Evolutionary conservation across 805 yeast species (phyloP).

Genomic region (Candida parachauliodes): DNA sequence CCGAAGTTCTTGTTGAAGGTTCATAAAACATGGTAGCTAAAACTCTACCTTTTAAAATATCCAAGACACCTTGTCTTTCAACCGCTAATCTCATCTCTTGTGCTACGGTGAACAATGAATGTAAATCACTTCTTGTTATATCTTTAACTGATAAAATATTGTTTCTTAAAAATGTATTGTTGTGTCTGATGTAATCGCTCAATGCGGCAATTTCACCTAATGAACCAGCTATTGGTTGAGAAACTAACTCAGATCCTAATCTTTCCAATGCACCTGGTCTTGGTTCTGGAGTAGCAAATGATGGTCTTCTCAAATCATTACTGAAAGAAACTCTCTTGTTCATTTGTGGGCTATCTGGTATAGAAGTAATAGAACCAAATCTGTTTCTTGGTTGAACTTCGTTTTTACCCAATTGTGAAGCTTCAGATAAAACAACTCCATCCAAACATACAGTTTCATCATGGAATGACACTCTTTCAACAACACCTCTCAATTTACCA

Average conservation of each 20-base stretch:
- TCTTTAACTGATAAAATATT: slow-evolving; percentile 86
- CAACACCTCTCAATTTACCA: slow-evolving; percentile 61
- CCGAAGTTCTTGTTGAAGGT: slow-evolving; percentile 95
- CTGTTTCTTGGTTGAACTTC: slow-evolving; percentile 47
- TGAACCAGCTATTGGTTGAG: slow-evolving; percentile 69
- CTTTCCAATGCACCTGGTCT: slow-evolving; percentile 44
- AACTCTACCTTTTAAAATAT: slow-evolving; percentile 83
- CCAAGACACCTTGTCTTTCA: slow-evolving; percentile 93
- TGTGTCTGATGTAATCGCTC: slow-evolving; percentile 67
- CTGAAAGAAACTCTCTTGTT: slow-evolving; percentile 34
- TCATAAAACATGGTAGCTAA: slow-evolving; percentile 95
- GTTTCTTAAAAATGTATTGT: slow-evolving; percentile 88
- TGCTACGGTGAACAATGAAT: slow-evolving; percentile 90
- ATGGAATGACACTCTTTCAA: slow-evolving; percentile 81
- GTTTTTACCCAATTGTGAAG: slow-evolving; percentile 55
- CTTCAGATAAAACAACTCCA: slow-evolving; percentile 61
- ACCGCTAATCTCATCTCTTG: slow-evolving; percentile 97
- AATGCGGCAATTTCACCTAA: slow-evolving; percentile 77
- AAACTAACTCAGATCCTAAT: slow-evolving; percentile 65
- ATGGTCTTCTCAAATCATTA: slow-evolving; percentile 32
- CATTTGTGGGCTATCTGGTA: slow-evolving; percentile 39
- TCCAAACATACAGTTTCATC: slow-evolving; percentile 81
- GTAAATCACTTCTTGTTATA: slow-evolving; percentile 83
- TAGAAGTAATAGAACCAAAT: slow-evolving; percentile 31
- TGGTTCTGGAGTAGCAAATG: slow-evolving; percentile 32